Evolutionary conservation across 1,284 basidiomycete species (phyloP).

Genomic region (Athelia sp.): DNA sequence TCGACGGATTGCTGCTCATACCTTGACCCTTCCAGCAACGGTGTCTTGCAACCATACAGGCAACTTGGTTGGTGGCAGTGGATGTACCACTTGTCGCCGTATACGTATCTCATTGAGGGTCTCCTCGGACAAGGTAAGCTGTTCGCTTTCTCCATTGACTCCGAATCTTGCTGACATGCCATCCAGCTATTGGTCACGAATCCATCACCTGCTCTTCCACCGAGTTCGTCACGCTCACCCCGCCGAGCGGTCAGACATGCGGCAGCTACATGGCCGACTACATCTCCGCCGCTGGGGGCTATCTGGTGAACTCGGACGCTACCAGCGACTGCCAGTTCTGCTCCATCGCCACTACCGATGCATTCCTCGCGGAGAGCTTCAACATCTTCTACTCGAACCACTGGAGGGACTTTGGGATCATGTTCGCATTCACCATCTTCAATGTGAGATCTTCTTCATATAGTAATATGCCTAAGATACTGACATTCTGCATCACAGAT

Average conservation of each 20-base stretch:
- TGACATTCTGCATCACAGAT: neutral
- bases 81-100: conserved; percentile 70
- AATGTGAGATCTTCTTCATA: conserved; percentile 35
- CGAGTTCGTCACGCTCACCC: conserved; percentile 45
- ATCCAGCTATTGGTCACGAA: conserved; percentile 30
- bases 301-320: conserved; percentile 58
- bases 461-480: neutral
- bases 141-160: conserved; percentile 7
- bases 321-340: conserved; percentile 55
- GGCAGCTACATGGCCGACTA: conserved; percentile 51
- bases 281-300: conserved; percentile 54
- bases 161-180: neutral
- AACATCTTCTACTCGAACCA: conserved; percentile 51
- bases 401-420: conserved; percentile 62
- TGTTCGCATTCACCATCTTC: conserved; percentile 60
- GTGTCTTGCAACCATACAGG: conserved; percentile 52
- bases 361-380: conserved; percentile 48
- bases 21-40: conserved; percentile 27
- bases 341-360: conserved; percentile 43
- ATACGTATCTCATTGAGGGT: conserved; percentile 58
- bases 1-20: conserved; percentile 8
- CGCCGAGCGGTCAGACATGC: conserved; percentile 64
- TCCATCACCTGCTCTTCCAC: conserved; percentile 37
- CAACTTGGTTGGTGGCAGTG: conserved; percentile 69
- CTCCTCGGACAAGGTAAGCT: conserved; percentile 35